Evolutionary conservation across 139 green algal species (phyloP).

Genomic region (Chlorella sp.): DNA sequence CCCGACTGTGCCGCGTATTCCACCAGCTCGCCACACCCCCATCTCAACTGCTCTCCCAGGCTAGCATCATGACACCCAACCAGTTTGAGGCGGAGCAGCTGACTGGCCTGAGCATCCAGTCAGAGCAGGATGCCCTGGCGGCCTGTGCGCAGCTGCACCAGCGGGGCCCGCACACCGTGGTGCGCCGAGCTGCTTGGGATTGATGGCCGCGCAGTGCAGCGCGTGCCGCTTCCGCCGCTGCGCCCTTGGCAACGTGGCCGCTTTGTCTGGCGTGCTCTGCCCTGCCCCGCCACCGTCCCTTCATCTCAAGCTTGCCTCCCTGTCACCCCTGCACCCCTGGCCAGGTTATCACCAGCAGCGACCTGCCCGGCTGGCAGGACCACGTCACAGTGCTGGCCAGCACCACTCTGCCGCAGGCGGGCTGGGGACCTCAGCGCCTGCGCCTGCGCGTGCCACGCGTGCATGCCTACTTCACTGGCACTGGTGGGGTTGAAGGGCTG

Average conservation of each 20-base stretch:
- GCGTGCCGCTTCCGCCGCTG: too few relatives aligned
- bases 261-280: too few relatives aligned
- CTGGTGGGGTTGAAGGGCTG: constrained; percentile 49
- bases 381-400: constrained; percentile 74
- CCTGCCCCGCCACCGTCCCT: too few relatives aligned
- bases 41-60: constrained; percentile 14
- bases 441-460: constrained; percentile 66
- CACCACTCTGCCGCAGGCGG: constrained; percentile 63
- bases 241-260: too few relatives aligned
- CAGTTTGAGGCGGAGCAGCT: constrained; percentile 92
- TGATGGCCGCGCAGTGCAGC: too few relatives aligned
- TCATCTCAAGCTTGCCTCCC: background rate
- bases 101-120: constrained; percentile 67
- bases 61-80: constrained; percentile 89
- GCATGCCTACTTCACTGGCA: constrained; percentile 86
- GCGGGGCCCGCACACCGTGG: constrained; percentile 77
- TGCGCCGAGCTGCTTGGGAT: constrained; percentile 35
- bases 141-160: constrained; percentile 74
- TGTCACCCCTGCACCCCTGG: background rate
- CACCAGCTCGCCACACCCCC: too few relatives aligned
- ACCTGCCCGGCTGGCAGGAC: constrained; percentile 20
- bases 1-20: too few relatives aligned
- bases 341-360: constrained; percentile 68
- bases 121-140: constrained; percentile 57
- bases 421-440: constrained; percentile 24